Evolutionary conservation across 2,329 filamentous ascomycete species (phyloP), one percentile per base, ranked within the genome.

Genomic region (Phoma sp.): DNA sequence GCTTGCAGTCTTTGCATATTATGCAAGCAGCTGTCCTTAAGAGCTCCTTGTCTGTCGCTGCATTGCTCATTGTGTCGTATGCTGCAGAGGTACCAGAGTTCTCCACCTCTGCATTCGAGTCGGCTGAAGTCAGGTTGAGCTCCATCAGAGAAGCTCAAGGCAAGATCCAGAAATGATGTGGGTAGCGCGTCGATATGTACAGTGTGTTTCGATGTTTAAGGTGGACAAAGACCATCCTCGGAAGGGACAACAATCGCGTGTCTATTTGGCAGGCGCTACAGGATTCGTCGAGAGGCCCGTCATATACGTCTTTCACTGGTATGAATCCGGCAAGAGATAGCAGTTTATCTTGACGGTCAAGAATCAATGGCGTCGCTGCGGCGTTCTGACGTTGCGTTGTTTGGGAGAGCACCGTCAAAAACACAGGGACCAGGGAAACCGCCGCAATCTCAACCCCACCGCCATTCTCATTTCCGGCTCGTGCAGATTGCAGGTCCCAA

Each of bases 1-100:
- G 27, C 7, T 30, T 40, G 47, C 53, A 56, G n/a, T 47, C 14
- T 41, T 35, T 43, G 39, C 53, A 56, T 47, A 14, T 43, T 14
- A 56, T 39, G 7, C 38, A 13, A 13, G 41, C 47, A 7, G 41
- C 41, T 33, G 24, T 10, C 7, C 7, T n/a, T 9, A 13, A 3
- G 4, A 13, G 7, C 10, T n/a, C 29, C 11, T 35, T 30, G 29
- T 22, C 14, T 13, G 29, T 22, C 7, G 23, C 18, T 18, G 35
- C 9, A 5, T 10, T 27, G 27, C 8, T 9, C 30, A 9, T 33
- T 33, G 9, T 7, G 32, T 33, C 10, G 10, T 33, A 11, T 33
- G 7, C 7, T 13, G 32, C 13, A 11, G 32, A 33, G 32, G 13
- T 5, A 33, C 32, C 22, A 10, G 29, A 24, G 7, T 29, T 11